A percentile compares a stretch with the other conserved stretches of the same genome.
phyloP scores from a whole-genome alignment of 345 rosid species.

The Isatis tinctoria region DNA sequence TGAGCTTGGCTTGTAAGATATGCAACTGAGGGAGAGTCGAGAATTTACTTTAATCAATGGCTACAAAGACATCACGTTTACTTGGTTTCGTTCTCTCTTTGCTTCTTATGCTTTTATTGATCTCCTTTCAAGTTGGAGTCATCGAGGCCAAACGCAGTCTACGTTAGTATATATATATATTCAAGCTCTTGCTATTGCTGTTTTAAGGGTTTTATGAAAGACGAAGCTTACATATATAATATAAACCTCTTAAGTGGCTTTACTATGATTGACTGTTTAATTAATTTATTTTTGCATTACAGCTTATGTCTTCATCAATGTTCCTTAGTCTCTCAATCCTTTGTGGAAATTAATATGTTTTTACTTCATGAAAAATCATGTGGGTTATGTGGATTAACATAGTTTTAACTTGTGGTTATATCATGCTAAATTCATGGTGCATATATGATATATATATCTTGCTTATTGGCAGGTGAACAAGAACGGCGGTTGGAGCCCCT shows the following conservation, averaged over 20 bases:
- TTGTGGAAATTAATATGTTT: neutral
- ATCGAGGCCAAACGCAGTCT: slow-evolving; percentile 11
- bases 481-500: neutral
- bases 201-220: neutral
- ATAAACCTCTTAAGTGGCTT: neutral
- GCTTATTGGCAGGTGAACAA: slow-evolving; percentile 5
- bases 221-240: neutral
- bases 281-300: neutral
- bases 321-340: neutral
- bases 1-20: slow-evolving; percentile 5
- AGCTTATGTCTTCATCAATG: neutral
- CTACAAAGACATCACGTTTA: slow-evolving; percentile 2
- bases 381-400: neutral
- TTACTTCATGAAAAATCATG: neutral
- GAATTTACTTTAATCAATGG: neutral
- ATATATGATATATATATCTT: neutral
- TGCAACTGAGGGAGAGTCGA: neutral
- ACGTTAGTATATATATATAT: slow-evolving; percentile 21
- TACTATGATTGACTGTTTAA: neutral
- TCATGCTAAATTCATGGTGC: neutral
- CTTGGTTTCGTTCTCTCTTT: slow-evolving; percentile 14
- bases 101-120: slow-evolving; percentile 13
- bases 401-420: neutral
- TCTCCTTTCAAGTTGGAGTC: slow-evolving; percentile 17
- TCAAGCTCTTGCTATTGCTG: neutral